Conservation (phyloP, 768 basidiomycete genomes). For the Peribolospora kevripleyi region DNA sequence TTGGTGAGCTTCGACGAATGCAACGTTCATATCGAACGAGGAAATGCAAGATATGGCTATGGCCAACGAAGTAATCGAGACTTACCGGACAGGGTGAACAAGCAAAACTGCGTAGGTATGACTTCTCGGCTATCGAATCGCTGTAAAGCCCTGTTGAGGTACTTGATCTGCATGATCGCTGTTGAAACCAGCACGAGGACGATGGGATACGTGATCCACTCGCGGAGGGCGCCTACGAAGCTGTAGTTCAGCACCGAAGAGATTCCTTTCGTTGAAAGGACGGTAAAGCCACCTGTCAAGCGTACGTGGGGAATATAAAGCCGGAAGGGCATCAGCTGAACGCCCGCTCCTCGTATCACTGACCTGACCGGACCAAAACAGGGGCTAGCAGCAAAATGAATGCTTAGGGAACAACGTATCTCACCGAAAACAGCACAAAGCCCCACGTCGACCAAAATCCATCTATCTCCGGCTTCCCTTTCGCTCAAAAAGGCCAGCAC, state of each 20-base stretch:
- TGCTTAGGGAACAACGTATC: background rate
- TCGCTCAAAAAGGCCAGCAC: constrained; percentile 41
- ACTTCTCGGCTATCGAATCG: constrained; percentile 85
- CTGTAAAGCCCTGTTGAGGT: constrained; percentile 36
- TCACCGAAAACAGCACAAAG: constrained; percentile 39
- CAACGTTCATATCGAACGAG: no score
- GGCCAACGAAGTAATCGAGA: no score
- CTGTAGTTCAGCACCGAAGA: constrained; percentile 60
- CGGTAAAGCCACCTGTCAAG: constrained; percentile 36
- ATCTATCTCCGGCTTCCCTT: constrained; percentile 33
- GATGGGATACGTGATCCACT: constrained; percentile 64
- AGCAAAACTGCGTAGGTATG: constrained; percentile 81
- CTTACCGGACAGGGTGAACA: constrained; percentile 55
- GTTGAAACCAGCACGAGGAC: constrained; percentile 32
- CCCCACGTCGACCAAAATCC: constrained; percentile 66
- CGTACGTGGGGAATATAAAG: background rate
- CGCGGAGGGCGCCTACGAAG: constrained; percentile 38
- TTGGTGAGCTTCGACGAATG: background rate
- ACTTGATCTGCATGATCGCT: constrained; percentile 19
- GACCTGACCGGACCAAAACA: background rate
- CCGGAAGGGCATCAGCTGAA: background rate
- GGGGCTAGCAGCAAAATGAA: background rate
- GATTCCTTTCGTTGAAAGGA: constrained; percentile 74
- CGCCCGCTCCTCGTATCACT: constrained; percentile 31
- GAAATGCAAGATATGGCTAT: no score